Base-by-base conservation (phyloP, 805 yeast species). In the Isabelozyma heimii region DNA sequence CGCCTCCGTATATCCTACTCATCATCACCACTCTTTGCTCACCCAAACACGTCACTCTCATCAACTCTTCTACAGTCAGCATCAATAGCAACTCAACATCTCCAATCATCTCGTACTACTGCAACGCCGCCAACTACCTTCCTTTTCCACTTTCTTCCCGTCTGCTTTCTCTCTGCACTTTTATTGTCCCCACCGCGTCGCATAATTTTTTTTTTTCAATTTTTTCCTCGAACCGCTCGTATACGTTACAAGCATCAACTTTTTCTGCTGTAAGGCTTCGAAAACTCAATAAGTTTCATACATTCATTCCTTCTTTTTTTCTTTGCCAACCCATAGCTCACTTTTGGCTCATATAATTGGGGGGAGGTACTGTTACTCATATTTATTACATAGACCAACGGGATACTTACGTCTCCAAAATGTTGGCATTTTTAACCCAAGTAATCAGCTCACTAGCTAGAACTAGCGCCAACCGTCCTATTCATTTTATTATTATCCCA, bases 381-480 rank as follows among this genome's bases (percentile, higher is more conserved):
- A 30, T 30, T 30, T 30, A 30, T 30, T 30, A 20, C 2, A 20
- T 20, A 20, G 24, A 20, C 24, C 24, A 20, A 20, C 24, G 24
- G 24, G 24, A 20, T 20, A 20, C 24, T 5, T 20, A 20, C 24
- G 24, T 20, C 24, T 28, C 33, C 15, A 47, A 26, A 28, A 69
- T 69, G 73, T 65, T 67, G 52, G 53, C 60, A 47, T 52, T 57
- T 42, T 53, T 70, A 52, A 66, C 67, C 49, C 57, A 58, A 52
- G 63, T 63, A 47, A 65, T 72, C 20, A 55, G 70, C 47, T 65
- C 69, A 40, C 58, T 83, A 46, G 86, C 88, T 42, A 73, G 72
- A 49, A 64, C 77, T 17, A 82, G 92, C 46, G 94, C 96, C 12
- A 80, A 81, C 51, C 80, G 84, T 61, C 99, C 99, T 14, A 89